Evolutionary conservation across 2,329 filamentous ascomycete genomes (phyloP).

Genomic region (Aspergillus quadrilineatus): DNA sequence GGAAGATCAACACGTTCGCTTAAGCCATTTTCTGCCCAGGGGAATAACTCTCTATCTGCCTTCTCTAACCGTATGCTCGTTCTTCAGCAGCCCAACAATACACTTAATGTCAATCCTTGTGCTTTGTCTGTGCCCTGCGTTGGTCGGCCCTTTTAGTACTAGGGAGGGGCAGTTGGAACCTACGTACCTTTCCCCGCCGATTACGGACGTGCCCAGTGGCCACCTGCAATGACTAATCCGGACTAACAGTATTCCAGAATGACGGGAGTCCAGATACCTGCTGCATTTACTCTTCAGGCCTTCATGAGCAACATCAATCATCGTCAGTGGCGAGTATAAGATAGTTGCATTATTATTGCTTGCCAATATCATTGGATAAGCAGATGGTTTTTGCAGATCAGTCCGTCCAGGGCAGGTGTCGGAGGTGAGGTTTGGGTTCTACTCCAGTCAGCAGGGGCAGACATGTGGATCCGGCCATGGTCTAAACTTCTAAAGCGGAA

Average conservation of each 20-base stretch:
- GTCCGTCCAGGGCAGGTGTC: not conserved
- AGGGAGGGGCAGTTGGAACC: not conserved
- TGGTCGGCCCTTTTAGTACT: not conserved
- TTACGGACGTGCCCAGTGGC: not conserved
- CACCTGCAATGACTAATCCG: not conserved
- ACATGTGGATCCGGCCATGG: not conserved
- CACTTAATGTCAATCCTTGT: not conserved
- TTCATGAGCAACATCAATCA: not conserved
- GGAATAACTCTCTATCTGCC: too few relatives aligned
- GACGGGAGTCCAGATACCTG: not conserved
- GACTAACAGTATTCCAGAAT: not conserved
- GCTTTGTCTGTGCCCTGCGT: not conserved
- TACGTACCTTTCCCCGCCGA: not conserved
- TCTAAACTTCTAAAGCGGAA: slow-evolving; percentile 3
- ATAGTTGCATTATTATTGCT: not conserved
- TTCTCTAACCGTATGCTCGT: too few relatives aligned
- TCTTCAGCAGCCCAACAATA: too few relatives aligned
- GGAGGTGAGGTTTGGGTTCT: too few relatives aligned
- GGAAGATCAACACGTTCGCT: too few relatives aligned
- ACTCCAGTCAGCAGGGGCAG: slow-evolving; percentile 2
- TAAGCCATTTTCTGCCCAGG: too few relatives aligned
- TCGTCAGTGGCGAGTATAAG: not conserved
- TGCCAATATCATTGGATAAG: not conserved
- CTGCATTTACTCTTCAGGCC: not conserved
- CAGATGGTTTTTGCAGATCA: slow-evolving; percentile 5